Base-by-base conservation (phyloP, 1,284 basidiomycete species). In the Pseudozyma pruni region DNA sequence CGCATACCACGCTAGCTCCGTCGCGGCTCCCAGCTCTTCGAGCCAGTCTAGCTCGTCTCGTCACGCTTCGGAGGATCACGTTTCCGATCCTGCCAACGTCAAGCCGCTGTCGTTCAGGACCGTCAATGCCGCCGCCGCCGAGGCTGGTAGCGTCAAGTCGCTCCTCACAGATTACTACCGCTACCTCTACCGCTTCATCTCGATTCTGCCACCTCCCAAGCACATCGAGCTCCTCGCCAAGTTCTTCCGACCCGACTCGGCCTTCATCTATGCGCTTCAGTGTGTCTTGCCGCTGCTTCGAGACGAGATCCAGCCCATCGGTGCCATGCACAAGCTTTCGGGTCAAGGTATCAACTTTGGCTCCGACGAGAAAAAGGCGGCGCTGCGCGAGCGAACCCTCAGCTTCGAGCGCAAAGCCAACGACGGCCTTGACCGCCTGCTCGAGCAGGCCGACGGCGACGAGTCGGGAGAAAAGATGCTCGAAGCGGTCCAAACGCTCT, bases 121-220 rank as follows among this genome's bases (percentile, higher is more conserved):
- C 11, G 17, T 62, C 19, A 56, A 69, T 17, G 59, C 66, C 7
- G 55, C 56, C 1, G 67, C 60, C 9, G 56, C 60, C 8, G 50
- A 60, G 43, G 56, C 53, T 14, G 66, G 53, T 14, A 60, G 52
- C 32, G 57, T 72, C 39, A 52, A 57, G 43, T 27, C 59, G 32
- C 61, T 76, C 9, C 47, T 76, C 19, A 51, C 49, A 31, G 75
- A 77, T n/a, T 79, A 72, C 61, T 79, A 77, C 54, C 72, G 67
- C 55, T 71, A 72, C 40, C 62, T 79, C 17, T 77, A 79, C 47
- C 73, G 76, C 41, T 79, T 79, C 67, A 72, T 79, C 16, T 75
- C 76, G 1, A 64, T 79, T 14, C 41, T 76, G 22, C 72, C 68
- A 1, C 57, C 70, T 4, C 72, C 76, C 37, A 55, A 50, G 44